Evolutionary conservation across 495 filamentous ascomycete species (phyloP).

Genomic region (Neurospora sublineolata): DNA sequence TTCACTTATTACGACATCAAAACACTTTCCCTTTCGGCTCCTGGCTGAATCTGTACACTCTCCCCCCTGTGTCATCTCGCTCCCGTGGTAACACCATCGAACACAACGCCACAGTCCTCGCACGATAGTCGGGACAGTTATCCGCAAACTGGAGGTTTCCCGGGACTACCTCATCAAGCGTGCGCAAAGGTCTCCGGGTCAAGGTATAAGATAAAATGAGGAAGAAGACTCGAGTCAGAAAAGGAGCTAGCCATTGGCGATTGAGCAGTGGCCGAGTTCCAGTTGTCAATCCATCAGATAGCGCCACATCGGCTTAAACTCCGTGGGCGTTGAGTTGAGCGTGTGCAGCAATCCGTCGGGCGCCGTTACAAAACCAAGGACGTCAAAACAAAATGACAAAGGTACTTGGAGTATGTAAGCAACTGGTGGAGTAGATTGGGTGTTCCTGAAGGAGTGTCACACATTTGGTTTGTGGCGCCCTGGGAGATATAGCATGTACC

Average conservation of each 20-base stretch:
- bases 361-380: background rate
- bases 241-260: background rate
- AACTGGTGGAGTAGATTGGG: slow-evolving; percentile 7
- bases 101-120: background rate
- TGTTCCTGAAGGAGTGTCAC: slow-evolving; percentile 13
- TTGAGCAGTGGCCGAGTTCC: background rate
- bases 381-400: background rate
- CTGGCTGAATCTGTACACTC: background rate
- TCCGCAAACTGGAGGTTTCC: background rate
- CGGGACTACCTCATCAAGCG: background rate
- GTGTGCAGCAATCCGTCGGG: background rate
- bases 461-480: slow-evolving; percentile 11
- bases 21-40: background rate
- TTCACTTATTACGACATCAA: background rate
- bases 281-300: background rate
- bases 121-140: background rate
- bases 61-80: slow-evolving; percentile 4
- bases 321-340: background rate
- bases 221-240: background rate
- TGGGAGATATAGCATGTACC: background rate
- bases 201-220: background rate
- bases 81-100: slow-evolving; percentile 5
- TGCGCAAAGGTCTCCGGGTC: background rate
- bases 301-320: background rate
- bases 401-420: background rate